phyloP scores from a whole-genome alignment of 495 filamentous ascomycete genomes.

The Aspergillus panamensis region DNA sequence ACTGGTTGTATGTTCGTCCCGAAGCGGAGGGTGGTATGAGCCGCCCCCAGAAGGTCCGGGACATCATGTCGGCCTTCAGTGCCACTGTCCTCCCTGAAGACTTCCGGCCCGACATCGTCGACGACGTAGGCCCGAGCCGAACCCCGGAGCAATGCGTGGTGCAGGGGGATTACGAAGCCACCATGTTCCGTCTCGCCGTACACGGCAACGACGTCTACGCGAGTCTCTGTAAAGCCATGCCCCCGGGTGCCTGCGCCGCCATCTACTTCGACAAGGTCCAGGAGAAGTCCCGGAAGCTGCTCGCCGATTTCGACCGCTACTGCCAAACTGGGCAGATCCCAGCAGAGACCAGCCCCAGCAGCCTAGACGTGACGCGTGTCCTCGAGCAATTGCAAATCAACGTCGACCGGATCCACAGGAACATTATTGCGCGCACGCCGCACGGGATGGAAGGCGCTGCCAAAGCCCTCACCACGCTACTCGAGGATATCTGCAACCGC shows the following conservation, averaged over 20 bases:
- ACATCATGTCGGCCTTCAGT: conserved; percentile 51
- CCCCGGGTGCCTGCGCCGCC: conserved; percentile 42
- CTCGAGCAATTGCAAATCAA: conserved; percentile 32
- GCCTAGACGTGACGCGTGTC: conserved; percentile 34
- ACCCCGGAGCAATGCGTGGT: conserved; percentile 46
- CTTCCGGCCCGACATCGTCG: conserved; percentile 40
- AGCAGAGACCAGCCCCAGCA: conserved; percentile 7
- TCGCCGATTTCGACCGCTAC: conserved; percentile 44
- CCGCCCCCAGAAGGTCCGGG: conserved; percentile 41
- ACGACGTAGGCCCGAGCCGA: conserved; percentile 22
- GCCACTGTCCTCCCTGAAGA: conserved; percentile 42
- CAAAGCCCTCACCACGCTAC: conserved; percentile 39
- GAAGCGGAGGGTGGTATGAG: conserved; percentile 34
- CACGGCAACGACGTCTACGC: conserved; percentile 44
- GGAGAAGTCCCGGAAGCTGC: conserved; percentile 33
- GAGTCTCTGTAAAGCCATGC: conserved; percentile 47
- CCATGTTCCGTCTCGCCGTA: conserved; percentile 49
- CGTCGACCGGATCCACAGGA: conserved; percentile 35
- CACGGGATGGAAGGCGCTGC: conserved; percentile 39
- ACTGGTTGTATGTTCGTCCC: conserved; percentile 36
- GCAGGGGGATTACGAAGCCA: conserved; percentile 48
- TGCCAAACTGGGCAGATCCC: conserved; percentile 34
- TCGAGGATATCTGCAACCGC: conserved; percentile 42
- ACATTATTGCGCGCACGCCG: conserved; percentile 36
- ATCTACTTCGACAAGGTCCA: conserved; percentile 49